A percentile compares a stretch with the other conserved stretches of the same genome.
Conservation (phyloP, 768 basidiomycete genomes). For the Lentinula raphanica region DNA sequence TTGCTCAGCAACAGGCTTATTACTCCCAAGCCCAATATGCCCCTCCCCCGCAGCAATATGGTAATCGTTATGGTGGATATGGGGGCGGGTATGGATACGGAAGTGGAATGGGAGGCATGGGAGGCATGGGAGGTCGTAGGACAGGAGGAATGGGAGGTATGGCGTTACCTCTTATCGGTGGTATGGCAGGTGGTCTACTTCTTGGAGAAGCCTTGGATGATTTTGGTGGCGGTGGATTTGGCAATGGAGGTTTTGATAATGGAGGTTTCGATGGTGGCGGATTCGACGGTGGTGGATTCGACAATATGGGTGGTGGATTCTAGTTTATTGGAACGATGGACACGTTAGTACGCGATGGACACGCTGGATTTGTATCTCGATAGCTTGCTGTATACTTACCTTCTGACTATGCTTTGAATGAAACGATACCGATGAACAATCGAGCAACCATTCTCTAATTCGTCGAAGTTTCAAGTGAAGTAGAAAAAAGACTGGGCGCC, state of each 20-base stretch:
- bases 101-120: constrained; percentile 12
- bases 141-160: constrained; percentile 18
- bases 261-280: constrained; percentile 24
- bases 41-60: constrained; percentile 17
- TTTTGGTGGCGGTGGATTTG: constrained; percentile 26
- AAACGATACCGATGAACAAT: too few relatives aligned
- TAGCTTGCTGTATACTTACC: not conserved
- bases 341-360: constrained; percentile 25
- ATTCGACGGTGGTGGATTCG: constrained; percentile 28
- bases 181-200: constrained; percentile 45
- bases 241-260: constrained; percentile 11
- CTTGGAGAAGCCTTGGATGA: constrained; percentile 30
- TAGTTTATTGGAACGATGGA: constrained; percentile 21
- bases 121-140: not conserved
- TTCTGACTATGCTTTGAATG: not conserved
- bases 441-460: too few relatives aligned
- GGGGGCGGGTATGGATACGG: constrained; percentile 18
- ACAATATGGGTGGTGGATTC: constrained; percentile 17
- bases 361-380: too few relatives aligned
- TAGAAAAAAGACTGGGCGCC: constrained; percentile 39
- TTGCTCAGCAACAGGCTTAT: constrained; percentile 10
- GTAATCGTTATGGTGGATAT: constrained; percentile 23
- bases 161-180: constrained; percentile 38
- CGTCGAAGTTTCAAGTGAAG: too few relatives aligned
- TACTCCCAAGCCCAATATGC: not conserved